Evolutionary conservation across 2,329 filamentous ascomycete genomes (phyloP).

Genomic region (Aspergillus sp.): DNA sequence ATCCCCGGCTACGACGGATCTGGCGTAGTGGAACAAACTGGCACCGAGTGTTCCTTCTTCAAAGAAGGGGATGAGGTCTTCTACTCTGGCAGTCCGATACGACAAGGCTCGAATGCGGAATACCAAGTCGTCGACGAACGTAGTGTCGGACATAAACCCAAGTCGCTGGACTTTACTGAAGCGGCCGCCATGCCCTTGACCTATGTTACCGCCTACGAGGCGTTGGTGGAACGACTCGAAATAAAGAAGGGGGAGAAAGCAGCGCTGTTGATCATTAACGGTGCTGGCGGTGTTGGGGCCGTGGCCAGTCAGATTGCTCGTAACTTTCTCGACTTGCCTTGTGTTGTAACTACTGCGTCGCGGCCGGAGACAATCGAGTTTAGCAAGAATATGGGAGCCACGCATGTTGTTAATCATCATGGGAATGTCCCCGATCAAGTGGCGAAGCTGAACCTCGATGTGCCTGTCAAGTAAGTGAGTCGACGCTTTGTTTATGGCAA

Average conservation of each 20-base stretch:
- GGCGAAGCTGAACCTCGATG: slow-evolving; percentile 16
- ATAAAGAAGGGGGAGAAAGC: slow-evolving; percentile 29
- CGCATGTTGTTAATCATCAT: slow-evolving; percentile 38
- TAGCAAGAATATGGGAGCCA: slow-evolving; percentile 35
- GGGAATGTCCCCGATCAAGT: slow-evolving; percentile 17
- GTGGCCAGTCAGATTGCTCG: slow-evolving; percentile 40
- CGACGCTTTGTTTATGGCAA: too few species aligned
- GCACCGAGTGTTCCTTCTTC: slow-evolving; percentile 27
- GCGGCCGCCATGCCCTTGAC: slow-evolving; percentile 40
- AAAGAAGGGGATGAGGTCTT: slow-evolving; percentile 38
- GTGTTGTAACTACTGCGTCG: slow-evolving; percentile 39
- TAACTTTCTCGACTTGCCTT: slow-evolving; percentile 30
- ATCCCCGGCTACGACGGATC: slow-evolving; percentile 40
- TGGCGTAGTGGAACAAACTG: slow-evolving; percentile 31
- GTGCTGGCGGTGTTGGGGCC: slow-evolving; percentile 39
- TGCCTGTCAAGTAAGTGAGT: slow-evolving; percentile 3
- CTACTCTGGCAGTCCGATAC: slow-evolving; percentile 33
- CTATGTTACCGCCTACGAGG: slow-evolving; percentile 38
- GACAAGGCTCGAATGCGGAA: slow-evolving; percentile 38
- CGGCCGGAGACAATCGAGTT: slow-evolving; percentile 34
- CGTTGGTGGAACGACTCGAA: slow-evolving; percentile 38
- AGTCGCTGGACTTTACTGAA: slow-evolving; percentile 31
- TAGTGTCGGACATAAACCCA: slow-evolving; percentile 34
- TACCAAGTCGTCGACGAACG: slow-evolving; percentile 36
- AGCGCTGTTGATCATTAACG: slow-evolving; percentile 40